Base-by-base conservation (phyloP, 495 filamentous ascomycete species). In the Penicillium macrosclerotiorum region DNA sequence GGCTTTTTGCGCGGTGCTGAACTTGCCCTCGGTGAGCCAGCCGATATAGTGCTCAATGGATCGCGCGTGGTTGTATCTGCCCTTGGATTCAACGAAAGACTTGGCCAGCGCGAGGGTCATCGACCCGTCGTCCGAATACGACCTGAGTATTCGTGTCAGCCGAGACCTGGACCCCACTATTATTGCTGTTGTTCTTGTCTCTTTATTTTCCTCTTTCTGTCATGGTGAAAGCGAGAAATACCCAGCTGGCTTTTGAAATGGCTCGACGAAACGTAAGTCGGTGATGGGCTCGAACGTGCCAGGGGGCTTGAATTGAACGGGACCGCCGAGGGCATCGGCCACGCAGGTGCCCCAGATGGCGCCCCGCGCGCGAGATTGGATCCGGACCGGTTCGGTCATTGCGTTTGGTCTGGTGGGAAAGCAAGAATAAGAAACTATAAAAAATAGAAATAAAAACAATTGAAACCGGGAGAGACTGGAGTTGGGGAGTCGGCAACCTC, bases 271-370 rank as follows among this genome's bases (percentile, higher is more conserved):
- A 32, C 36, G 52, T 19, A 71, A 40, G 3, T 42, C 55, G 5
- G 54, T 65, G 41, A 76, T 59, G 9, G 52, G 58, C 2, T 58
- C 27, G 50, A 78, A 78, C 12, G 61, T 63, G 19, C 63, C 65
- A 32, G 62, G 54, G 5, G 16, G 29, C 3, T 38, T 37, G 45
- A 77, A 77, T 42, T 76, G 69, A 0, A 68, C 67, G 1, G 72
- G 75, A 5, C 59, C 75, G 11, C 75, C 75, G 3, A 78, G 69
- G 16, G 75, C 75, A 47, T 77, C 72, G 34, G 51, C 63, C n/a
- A 72, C 54, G 12, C 70, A 74, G 35, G 70, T 62, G 0, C 70
- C 69, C 61, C 66, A 68, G 49, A 77, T 65, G n/a, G 69, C 67
- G 39, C 66, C 67, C 13, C 51, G 45, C 35, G 68, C 62, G 1